Percentiles rank a stretch among this genome's conserved stretches.
phyloP scores from a whole-genome alignment of 805 yeast species.

The Candida jianshihensis region DNA sequence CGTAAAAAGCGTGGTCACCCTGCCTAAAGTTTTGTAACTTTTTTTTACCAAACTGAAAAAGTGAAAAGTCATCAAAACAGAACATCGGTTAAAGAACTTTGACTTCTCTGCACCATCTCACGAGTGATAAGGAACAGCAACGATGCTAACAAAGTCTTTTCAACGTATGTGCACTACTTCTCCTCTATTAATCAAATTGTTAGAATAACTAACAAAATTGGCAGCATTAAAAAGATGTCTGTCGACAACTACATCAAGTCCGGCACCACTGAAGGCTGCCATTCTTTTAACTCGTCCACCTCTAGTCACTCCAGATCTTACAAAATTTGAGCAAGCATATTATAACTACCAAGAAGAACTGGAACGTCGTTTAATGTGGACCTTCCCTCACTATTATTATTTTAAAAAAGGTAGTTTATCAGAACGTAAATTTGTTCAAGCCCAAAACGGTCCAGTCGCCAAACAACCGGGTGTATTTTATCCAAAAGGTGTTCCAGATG shows the following conservation, averaged over 20 bases:
- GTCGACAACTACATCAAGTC: slow-evolving; percentile 13
- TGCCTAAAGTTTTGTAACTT: no score
- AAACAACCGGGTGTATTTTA: slow-evolving; percentile 72
- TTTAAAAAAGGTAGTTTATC: slow-evolving; percentile 85
- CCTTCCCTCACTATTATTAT: slow-evolving; percentile 90
- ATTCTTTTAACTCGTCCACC: slow-evolving; percentile 77
- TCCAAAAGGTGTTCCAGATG: slow-evolving; percentile 78
- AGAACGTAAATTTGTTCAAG: slow-evolving; percentile 69
- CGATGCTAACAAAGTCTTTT: neutral
- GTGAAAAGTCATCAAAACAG: no score
- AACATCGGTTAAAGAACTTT: no score
- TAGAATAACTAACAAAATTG: neutral
- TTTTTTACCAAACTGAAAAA: no score
- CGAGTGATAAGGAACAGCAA: no score
- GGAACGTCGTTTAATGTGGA: slow-evolving; percentile 92
- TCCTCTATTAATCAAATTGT: neutral
- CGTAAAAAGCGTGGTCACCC: no score
- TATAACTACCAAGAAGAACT: slow-evolving; percentile 80
- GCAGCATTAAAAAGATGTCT: slow-evolving; percentile 18
- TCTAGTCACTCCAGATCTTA: slow-evolving; percentile 69
- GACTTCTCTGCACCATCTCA: no score
- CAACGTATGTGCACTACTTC: neutral
- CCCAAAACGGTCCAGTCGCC: slow-evolving; percentile 69
- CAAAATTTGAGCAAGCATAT: slow-evolving; percentile 66
- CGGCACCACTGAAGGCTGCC: slow-evolving; percentile 33